Evolutionary conservation across 441 rosid genomes (phyloP).

Genomic region (Pelargonium fulgidum): DNA sequence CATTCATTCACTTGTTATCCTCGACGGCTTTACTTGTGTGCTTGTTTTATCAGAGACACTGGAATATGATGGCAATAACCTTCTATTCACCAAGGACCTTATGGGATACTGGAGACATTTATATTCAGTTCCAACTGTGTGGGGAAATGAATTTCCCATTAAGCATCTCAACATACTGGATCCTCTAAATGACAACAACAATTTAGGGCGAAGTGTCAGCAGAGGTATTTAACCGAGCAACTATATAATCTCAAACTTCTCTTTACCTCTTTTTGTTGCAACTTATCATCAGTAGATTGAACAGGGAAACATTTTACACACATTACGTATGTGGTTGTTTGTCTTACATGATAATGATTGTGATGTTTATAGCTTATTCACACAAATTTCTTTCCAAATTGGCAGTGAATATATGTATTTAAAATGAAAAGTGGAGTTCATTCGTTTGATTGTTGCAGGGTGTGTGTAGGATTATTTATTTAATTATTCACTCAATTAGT

Average conservation of each 20-base stretch:
- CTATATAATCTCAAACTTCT: not conserved
- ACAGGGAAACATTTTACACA: not conserved
- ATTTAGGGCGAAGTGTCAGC: constrained; percentile 88
- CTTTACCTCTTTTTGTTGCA: not conserved
- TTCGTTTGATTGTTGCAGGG: too few species aligned
- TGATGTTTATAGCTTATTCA: too few species aligned
- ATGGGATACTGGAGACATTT: constrained; percentile 40
- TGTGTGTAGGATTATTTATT: too few species aligned
- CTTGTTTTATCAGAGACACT: constrained; percentile 31
- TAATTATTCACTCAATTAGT: not conserved
- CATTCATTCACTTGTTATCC: constrained; percentile 8
- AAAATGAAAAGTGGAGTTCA: too few species aligned
- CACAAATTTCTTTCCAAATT: too few species aligned
- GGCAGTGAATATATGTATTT: too few species aligned
- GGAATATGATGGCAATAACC: constrained; percentile 33
- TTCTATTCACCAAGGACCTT: constrained; percentile 54
- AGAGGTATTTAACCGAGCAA: constrained; percentile 40
- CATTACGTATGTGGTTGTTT: too few species aligned
- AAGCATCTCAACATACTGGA: constrained; percentile 77
- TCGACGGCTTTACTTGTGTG: constrained; percentile 12
- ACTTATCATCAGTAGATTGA: not conserved
- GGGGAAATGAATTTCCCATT: constrained; percentile 37
- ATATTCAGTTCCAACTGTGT: constrained; percentile 38
- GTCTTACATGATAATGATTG: too few species aligned
- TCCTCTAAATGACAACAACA: constrained; percentile 78